Evolutionary conservation across 1,284 basidiomycete genomes (phyloP).

Genomic region (Singerocomus rubriflavus): DNA sequence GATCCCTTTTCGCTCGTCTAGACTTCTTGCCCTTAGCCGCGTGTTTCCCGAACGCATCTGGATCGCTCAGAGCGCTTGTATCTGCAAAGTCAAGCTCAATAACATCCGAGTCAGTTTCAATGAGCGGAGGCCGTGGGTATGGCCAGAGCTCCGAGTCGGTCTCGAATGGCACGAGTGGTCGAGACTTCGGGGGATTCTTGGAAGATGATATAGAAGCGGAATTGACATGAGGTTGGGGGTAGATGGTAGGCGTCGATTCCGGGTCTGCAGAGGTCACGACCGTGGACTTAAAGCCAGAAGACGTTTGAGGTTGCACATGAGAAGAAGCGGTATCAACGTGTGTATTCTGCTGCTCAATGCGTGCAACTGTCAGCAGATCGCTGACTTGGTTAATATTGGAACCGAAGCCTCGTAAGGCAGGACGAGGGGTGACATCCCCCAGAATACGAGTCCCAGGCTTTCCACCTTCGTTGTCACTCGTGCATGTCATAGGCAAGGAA

Average conservation of each 20-base stretch:
- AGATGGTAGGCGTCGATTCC: constrained; percentile 17
- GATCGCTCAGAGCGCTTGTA: constrained; percentile 63
- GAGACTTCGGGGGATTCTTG: constrained; percentile 22
- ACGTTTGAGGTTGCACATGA: constrained; percentile 6
- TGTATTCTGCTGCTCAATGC: constrained; percentile 20
- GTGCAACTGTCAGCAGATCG: constrained; percentile 30
- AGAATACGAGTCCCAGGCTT: constrained; percentile 27
- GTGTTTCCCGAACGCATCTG: constrained; percentile 43
- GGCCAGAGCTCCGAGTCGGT: constrained; percentile 64
- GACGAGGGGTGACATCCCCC: constrained; percentile 51
- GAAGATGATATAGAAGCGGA: constrained; percentile 4
- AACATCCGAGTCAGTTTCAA: constrained; percentile 46
- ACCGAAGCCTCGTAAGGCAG: constrained; percentile 38
- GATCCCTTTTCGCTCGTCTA: constrained; percentile 37
- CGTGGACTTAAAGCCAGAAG: not conserved
- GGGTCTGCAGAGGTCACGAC: constrained; percentile 1
- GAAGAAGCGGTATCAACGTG: constrained; percentile 6
- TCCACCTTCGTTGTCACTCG: constrained; percentile 12
- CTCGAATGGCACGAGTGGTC: constrained; percentile 53
- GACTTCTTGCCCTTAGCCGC: constrained; percentile 30
- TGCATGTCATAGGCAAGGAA: constrained; percentile 15
- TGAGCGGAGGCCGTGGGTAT: constrained; percentile 48
- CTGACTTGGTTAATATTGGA: constrained; percentile 34
- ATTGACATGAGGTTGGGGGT: constrained; percentile 10
- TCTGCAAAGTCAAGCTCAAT: constrained; percentile 71